Evolutionary conservation across 441 rosid genomes (phyloP).

Genomic region (Breynia disticha): DNA sequence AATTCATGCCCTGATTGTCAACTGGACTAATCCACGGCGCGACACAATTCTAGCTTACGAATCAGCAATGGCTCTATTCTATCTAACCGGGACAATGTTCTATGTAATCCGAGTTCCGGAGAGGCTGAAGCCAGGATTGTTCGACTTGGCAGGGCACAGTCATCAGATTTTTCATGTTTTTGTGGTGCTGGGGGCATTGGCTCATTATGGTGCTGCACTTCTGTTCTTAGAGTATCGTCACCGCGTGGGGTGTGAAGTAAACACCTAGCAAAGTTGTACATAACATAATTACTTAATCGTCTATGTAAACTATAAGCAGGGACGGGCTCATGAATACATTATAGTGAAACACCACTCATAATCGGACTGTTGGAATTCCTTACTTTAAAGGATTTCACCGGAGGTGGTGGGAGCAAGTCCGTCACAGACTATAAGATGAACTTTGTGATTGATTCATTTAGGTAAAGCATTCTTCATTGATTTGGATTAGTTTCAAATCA

Average conservation of each 20-base stretch:
- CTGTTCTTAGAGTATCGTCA: conserved; percentile 68
- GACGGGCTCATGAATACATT: no score
- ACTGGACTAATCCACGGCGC: conserved; percentile 70
- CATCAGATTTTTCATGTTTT: conserved; percentile 89
- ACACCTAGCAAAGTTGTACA: neutral
- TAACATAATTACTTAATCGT: no score
- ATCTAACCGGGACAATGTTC: conserved; percentile 49
- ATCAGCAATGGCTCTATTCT: conserved; percentile 49
- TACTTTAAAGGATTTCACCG: no score
- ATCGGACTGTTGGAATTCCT: no score
- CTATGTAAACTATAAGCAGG: no score
- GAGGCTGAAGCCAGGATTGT: conserved; percentile 84
- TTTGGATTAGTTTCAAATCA: no score
- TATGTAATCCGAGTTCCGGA: conserved; percentile 72
- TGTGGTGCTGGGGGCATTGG: conserved; percentile 69
- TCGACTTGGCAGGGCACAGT: conserved; percentile 81
- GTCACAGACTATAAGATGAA: no score
- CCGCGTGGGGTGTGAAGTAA: conserved; percentile 31
- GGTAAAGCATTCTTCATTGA: neutral
- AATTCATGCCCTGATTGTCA: conserved; percentile 43
- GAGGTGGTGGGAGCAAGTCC: no score
- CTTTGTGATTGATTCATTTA: neutral
- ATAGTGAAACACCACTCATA: no score
- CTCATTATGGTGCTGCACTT: conserved; percentile 75
- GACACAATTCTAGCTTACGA: conserved; percentile 50